These are phyloP conservation scores for Aspergillus egyptiacus DNA, from an alignment of 495 filamentous ascomycete species.

Conservation along the genomic window DNA sequence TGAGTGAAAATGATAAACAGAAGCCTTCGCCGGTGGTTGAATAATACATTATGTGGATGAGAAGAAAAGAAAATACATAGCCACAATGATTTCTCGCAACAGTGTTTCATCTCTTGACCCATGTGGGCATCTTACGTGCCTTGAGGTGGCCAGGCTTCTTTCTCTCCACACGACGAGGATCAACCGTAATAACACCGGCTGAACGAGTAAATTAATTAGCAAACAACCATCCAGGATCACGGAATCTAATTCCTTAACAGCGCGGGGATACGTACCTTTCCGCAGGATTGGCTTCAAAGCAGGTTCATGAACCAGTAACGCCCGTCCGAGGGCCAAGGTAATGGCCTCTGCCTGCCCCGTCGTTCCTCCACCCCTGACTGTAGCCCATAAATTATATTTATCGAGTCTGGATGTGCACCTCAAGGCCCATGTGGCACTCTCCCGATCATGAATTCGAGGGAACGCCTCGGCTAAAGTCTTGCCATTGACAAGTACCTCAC, in stretches of 20 bases:
- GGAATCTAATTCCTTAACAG: background rate
- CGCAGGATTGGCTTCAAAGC: conserved; percentile 79
- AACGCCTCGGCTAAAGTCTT: conserved; percentile 74
- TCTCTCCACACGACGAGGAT: conserved; percentile 87
- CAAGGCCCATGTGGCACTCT: conserved; percentile 88
- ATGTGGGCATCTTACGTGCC: conserved; percentile 95
- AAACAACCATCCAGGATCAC: background rate
- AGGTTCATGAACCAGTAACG: conserved; percentile 84
- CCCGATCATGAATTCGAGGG: conserved; percentile 83
- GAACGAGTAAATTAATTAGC: conserved; percentile 19
- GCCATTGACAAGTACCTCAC: conserved; percentile 84
- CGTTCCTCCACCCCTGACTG: conserved; percentile 75
- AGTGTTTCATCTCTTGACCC: conserved; percentile 70
- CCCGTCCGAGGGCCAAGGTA: conserved; percentile 86
- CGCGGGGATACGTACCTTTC: conserved; percentile 60
- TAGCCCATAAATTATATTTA: conserved; percentile 95
- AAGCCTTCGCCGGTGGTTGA: conserved; percentile 19
- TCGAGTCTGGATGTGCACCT: conserved; percentile 76
- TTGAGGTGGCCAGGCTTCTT: conserved; percentile 97
- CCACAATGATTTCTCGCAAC: conserved; percentile 10
- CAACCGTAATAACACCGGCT: conserved; percentile 91
- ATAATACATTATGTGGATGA: conserved; percentile 25
- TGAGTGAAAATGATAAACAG: conserved; percentile 15
- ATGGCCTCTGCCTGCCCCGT: conserved; percentile 96
- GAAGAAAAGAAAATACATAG: conserved; percentile 13